Percentiles rank a stretch among this genome's conserved stretches.
phyloP scores from a whole-genome alignment of 2,329 filamentous ascomycete species.

The Moelleriella libera region DNA sequence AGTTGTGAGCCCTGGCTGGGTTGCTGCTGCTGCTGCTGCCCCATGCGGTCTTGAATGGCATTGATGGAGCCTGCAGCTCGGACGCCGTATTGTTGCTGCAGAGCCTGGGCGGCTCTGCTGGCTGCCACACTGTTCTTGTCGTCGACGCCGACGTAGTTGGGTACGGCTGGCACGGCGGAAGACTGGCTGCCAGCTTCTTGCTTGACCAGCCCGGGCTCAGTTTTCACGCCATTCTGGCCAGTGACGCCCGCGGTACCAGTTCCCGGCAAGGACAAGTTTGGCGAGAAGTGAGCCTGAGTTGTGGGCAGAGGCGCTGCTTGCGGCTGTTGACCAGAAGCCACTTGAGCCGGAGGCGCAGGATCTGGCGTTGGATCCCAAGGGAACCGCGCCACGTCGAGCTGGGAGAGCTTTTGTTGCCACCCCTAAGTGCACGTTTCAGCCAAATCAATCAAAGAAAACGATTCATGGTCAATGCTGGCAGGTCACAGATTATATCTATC shows the following conservation, averaged over 20 bases:
- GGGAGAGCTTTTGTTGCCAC: slow-evolving; percentile 86
- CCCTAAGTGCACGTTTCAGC: slow-evolving; percentile 37
- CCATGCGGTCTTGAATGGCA: slow-evolving; percentile 36
- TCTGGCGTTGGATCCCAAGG: slow-evolving; percentile 89
- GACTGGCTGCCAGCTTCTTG: slow-evolving; percentile 25
- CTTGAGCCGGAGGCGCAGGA: slow-evolving; percentile 24
- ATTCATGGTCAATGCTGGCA: no score
- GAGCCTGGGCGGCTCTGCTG: slow-evolving; percentile 39
- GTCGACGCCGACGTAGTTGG: slow-evolving; percentile 17
- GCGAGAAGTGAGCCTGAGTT: slow-evolving; percentile 17
- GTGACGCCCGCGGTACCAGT: slow-evolving; percentile 13
- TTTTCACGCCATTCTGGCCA: slow-evolving; percentile 25
- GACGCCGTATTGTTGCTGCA: slow-evolving; percentile 46
- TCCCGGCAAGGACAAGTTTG: slow-evolving; percentile 16
- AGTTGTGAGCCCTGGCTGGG: slow-evolving; percentile 13
- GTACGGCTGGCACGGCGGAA: slow-evolving; percentile 17
- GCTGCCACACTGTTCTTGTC: slow-evolving; percentile 29
- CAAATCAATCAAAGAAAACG: slow-evolving; percentile 1
- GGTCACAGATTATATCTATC: no score
- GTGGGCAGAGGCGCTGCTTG: slow-evolving; percentile 4
- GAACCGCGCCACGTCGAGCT: slow-evolving; percentile 72
- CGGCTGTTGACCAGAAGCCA: slow-evolving; percentile 13
- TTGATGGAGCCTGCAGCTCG: slow-evolving; percentile 53
- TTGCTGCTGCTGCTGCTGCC: slow-evolving; percentile 16
- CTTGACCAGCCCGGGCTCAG: slow-evolving; percentile 28